Evolutionary conservation across 495 filamentous ascomycete genomes (phyloP), one percentile per base, ranked within the genome.

Genomic region (Daldinia caldariorum): DNA sequence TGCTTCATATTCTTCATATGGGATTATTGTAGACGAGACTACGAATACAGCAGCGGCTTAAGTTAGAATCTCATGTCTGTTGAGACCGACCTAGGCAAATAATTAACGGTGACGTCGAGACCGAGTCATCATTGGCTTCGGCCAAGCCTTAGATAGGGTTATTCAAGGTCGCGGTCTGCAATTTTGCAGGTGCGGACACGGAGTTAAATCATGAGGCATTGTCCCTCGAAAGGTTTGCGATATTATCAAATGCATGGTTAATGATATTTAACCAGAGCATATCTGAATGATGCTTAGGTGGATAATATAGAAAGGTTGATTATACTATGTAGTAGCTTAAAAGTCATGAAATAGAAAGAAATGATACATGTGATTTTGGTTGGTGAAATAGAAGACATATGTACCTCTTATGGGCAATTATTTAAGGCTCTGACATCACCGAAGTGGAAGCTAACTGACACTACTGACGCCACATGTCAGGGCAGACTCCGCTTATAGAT

Each of bases 351-450:
- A 2, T 16, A 14, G 34, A 22, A 58, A 20, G n/a, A 34, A 50
- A 39, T 7, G 5, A 7, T 6, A 51, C 12, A 22, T 18, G 34
- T 7, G 14, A 22, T 26, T 47, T n/a, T n/a, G 62, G 38, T 39
- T 39, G 14, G 9, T 20, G 35, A 63, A 45, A 59, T 60, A 69
- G 59, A 69, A 49, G 39, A 37, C 55, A 51, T 50, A 54, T n/a
- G 55, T 69, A 55, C 55, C 61, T 7, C 45, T 64, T 56, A 49
- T 38, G 35, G 55, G 31, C 45, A n/a, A 49, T 55, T 53, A 60
- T 32, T 57, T 51, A 34, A 35, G 3, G 54, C 13, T 39, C 54
- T 69, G 67, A 69, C 67, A 69, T 69, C 67, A 69, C 59, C 37
- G n/a, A 18, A 54, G 38, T 49, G 49, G 34, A 47, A 34, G 37